These are phyloP conservation scores for Corynespora cassiicola DNA, from an alignment of 2,329 filamentous ascomycete genomes.

Conservation along the genomic window DNA sequence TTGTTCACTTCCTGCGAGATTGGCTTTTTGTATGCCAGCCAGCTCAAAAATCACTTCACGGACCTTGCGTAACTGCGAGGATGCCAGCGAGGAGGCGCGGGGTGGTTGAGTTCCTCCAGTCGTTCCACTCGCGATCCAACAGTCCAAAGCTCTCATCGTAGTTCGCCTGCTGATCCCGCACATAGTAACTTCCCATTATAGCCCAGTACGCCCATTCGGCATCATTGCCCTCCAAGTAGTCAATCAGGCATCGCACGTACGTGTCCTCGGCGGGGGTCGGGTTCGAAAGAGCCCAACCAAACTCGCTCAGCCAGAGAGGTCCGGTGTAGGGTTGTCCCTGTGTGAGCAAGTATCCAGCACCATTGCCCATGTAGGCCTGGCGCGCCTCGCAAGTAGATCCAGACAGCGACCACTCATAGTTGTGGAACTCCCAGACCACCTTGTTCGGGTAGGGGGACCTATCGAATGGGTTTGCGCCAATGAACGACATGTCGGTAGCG, in stretches of 20 bases:
- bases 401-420: conserved; percentile 59
- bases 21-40: too few relatives aligned
- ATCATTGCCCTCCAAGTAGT: conserved; percentile 61
- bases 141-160: conserved; percentile 60
- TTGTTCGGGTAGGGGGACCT: conserved; percentile 51
- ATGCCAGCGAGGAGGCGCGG: conserved; percentile 43
- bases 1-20: too few relatives aligned
- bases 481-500: conserved; percentile 57
- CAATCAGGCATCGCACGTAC: conserved; percentile 53
- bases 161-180: conserved; percentile 57
- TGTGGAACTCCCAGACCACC: conserved; percentile 66
- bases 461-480: conserved; percentile 52
- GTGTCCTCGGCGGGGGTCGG: conserved; percentile 19
- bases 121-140: conserved; percentile 50
- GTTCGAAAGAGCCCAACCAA: conserved; percentile 53
- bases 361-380: too few relatives aligned
- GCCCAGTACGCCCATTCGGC: conserved; percentile 66
- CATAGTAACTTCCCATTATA: conserved; percentile 65
- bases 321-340: conserved; percentile 57
- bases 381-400: too few relatives aligned
- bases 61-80: conserved; percentile 52
- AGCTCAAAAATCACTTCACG: too few relatives aligned
- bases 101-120: conserved; percentile 46
- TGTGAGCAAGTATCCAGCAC: conserved; percentile 62
- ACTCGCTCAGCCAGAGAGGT: conserved; percentile 63